These are phyloP conservation scores for Citrullus colocynthis DNA, from an alignment of 306 rosid species.

Conservation along the genomic window DNA sequence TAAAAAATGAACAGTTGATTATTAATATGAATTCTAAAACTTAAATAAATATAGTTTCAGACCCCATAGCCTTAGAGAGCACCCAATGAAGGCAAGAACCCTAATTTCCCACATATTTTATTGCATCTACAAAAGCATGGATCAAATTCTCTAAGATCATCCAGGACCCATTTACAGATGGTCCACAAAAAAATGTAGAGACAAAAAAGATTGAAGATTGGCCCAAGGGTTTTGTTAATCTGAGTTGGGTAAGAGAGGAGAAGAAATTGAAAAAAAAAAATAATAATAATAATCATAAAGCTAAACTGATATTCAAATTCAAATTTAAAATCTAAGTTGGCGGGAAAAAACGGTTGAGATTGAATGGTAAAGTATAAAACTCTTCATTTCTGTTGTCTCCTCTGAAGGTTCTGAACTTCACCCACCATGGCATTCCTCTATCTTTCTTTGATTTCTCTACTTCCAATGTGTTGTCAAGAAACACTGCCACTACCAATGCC, in stretches of 20 bases:
- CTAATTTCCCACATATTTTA: slow-evolving; percentile 8
- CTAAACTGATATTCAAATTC: neutral
- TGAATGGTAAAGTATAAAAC: slow-evolving; percentile 84
- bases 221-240: neutral
- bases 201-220: neutral
- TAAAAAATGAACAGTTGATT: no score
- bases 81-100: neutral
- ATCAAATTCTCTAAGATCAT: slow-evolving; percentile 19
- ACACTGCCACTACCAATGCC: slow-evolving; percentile 74
- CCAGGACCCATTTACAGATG: slow-evolving; percentile 11
- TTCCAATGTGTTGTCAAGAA: slow-evolving; percentile 84
- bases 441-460: slow-evolving; percentile 83
- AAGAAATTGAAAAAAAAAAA: neutral
- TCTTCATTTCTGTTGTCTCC: slow-evolving; percentile 97
- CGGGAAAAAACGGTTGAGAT: slow-evolving; percentile 90
- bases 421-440: slow-evolving; percentile 99
- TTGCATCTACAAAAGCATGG: slow-evolving; percentile 28
- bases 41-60: no score
- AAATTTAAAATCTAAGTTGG: slow-evolving; percentile 31
- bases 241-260: neutral
- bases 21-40: no score
- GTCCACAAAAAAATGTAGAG: slow-evolving; percentile 18
- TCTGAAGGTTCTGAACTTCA: slow-evolving; percentile 75
- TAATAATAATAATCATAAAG: neutral
- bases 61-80: no score